Evolutionary conservation across 2,329 filamentous ascomycete species (phyloP), one percentile per base, ranked within the genome.

Genomic region (Amesomyces nigricolor): DNA sequence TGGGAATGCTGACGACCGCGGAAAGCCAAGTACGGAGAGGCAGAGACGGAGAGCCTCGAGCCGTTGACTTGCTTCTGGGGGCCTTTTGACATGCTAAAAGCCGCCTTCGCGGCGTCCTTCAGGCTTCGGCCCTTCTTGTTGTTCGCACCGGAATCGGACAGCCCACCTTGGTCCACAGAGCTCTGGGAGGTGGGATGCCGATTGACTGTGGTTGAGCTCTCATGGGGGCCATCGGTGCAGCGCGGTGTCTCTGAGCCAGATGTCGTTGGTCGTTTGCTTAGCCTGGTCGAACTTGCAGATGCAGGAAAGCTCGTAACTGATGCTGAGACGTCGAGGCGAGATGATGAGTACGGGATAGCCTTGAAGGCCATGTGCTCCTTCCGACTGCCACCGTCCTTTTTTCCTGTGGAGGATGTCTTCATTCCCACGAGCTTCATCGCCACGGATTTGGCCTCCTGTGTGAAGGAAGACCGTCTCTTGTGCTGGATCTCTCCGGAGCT

Each of bases 101-200:
- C 68, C 22, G 69, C 65, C 51, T 64, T 71, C 26, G 70, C 69
- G 11, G 70, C 69, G 51, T 70, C 71, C 52, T 63, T 69, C 50
- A 72, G 60, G 54, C 65, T 70, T 54, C 68, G 68, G 14, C 29
- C 43, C 57, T 65, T 71, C n/a, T 65, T 63, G 46, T 46, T 58
- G 45, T 51, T 42, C 3, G 56, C 19, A 8, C 32, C 49, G 13
- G 62, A 59, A 3, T 54, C 54, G 5, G 59, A 22, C 39, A 46
- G 55, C 6, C 32, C 57, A 19, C 47, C 54, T 9, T 51, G 57
- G n/a, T 53, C 59, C 11, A 22, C 38, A 9, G 54, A 61, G 35
- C 57, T 60, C 9, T 57, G 61, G 7, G 60, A 51, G 7, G 58
- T 61, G 10, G 38, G 17, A 17, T 59, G 59, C 13, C 57, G 53